These are phyloP conservation scores for Taiozyma onychis DNA, from an alignment of 1,139 yeast genomes.

Conservation along the genomic window DNA sequence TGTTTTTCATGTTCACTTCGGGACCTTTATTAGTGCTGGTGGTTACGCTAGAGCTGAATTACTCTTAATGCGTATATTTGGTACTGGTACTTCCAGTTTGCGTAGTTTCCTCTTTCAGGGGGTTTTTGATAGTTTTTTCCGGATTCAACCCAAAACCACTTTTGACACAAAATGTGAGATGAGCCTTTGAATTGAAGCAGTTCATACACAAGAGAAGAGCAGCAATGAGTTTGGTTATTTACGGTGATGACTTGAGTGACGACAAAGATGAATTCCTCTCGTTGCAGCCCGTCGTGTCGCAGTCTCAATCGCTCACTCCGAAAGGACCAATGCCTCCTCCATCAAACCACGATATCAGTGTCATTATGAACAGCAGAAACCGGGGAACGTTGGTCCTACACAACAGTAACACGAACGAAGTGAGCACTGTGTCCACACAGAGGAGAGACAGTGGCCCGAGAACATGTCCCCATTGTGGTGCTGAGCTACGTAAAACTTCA, in stretches of 20 bases:
- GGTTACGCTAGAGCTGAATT: neutral
- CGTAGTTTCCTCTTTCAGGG: neutral
- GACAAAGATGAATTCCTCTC: neutral
- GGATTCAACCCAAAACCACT: neutral
- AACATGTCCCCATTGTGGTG: slow-evolving; percentile 42
- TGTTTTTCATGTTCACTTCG: neutral
- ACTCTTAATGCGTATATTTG: neutral
- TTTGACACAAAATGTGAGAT: slow-evolving; percentile 2
- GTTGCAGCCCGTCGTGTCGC: neutral
- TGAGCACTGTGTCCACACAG: slow-evolving; percentile 30
- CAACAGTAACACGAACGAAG: slow-evolving; percentile 36
- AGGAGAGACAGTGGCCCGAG: slow-evolving; percentile 6
- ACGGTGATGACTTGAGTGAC: slow-evolving; percentile 23
- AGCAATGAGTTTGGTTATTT: slow-evolving; percentile 28
- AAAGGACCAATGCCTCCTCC: slow-evolving; percentile 3
- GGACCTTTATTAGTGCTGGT: slow-evolving; percentile 1
- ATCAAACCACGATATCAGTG: slow-evolving; percentile 20
- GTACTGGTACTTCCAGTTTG: neutral
- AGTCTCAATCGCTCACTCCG: neutral
- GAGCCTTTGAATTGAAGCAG: too few species aligned
- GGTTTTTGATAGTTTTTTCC: neutral
- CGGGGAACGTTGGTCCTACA: slow-evolving; percentile 41
- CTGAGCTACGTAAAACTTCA: neutral
- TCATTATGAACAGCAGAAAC: slow-evolving; percentile 28
- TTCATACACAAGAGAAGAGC: too few species aligned